Evolutionary conservation across 2,329 filamentous ascomycete genomes (phyloP).

Genomic region (Colletotrichum agaves): DNA sequence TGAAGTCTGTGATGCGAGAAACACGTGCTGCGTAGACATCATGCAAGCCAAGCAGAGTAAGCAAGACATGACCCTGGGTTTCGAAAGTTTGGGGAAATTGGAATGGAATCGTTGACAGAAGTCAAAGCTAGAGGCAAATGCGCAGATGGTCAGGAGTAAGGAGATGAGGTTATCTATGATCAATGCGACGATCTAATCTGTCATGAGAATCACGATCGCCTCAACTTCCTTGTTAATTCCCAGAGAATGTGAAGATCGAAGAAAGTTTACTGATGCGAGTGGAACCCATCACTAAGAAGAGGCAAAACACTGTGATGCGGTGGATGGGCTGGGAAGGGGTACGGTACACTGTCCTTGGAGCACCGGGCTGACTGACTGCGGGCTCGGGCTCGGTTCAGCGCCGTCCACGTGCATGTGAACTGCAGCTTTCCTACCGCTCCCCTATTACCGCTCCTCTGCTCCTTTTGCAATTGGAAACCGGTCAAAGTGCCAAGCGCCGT

Average conservation of each 20-base stretch:
- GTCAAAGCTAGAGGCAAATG: neutral
- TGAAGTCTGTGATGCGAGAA: constrained; percentile 1
- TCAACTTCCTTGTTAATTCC: neutral
- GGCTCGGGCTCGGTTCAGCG: constrained; percentile 2
- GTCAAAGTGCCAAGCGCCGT: constrained; percentile 29
- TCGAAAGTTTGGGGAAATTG: neutral
- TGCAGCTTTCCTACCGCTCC: neutral
- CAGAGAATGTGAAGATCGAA: neutral
- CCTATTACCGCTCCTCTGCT: no score
- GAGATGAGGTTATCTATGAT: constrained; percentile 19
- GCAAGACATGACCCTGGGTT: neutral
- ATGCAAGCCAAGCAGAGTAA: constrained; percentile 6
- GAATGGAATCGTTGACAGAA: neutral
- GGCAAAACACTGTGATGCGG: neutral
- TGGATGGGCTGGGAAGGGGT: neutral
- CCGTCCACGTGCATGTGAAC: constrained; percentile 22
- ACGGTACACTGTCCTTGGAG: neutral
- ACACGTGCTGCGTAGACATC: neutral
- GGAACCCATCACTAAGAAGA: constrained; percentile 7
- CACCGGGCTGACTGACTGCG: constrained; percentile 3
- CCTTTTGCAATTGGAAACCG: constrained; percentile 11
- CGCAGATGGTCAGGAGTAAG: neutral
- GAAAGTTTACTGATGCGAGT: neutral
- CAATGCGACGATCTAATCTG: constrained; percentile 13
- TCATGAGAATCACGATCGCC: neutral